Percentiles rank a stretch among this genome's conserved stretches.
Evolutionary conservation across 1,139 yeast species (phyloP).

Genomic region (Taphrina confusa): DNA sequence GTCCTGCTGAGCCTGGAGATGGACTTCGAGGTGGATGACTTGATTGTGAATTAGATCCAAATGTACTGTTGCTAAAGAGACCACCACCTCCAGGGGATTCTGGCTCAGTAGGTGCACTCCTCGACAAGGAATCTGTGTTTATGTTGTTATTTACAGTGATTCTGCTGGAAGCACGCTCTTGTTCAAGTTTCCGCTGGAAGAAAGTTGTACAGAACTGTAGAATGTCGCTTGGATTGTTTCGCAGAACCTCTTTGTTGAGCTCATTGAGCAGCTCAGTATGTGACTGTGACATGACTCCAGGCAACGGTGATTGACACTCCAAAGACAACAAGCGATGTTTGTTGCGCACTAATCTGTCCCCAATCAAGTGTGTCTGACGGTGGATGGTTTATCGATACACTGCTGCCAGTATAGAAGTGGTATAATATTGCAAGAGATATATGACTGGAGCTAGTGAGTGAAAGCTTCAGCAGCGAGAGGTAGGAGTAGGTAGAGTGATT

Average conservation of each 20-base stretch:
- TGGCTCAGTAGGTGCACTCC: slow-evolving; percentile 72
- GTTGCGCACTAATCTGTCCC: too few relatives aligned
- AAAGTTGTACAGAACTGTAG: slow-evolving; percentile 72
- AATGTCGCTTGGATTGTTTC: slow-evolving; percentile 65
- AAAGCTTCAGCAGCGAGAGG: neutral
- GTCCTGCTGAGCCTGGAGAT: slow-evolving; percentile 51
- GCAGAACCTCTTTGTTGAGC: slow-evolving; percentile 62
- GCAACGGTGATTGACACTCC: too few relatives aligned
- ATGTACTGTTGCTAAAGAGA: neutral
- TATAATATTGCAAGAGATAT: too few relatives aligned
- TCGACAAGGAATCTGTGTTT: slow-evolving; percentile 54
- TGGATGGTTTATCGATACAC: too few relatives aligned
- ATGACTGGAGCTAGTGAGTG: neutral
- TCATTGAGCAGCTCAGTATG: slow-evolving; percentile 60
- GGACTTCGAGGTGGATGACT: slow-evolving; percentile 4
- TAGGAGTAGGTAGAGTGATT: neutral
- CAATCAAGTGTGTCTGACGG: too few relatives aligned
- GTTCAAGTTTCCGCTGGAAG: slow-evolving; percentile 61
- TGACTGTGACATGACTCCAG: slow-evolving; percentile 50
- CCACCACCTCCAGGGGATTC: slow-evolving; percentile 43
- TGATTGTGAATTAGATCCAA: neutral
- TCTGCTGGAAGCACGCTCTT: slow-evolving; percentile 51
- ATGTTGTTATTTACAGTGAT: slow-evolving; percentile 43
- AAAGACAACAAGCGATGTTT: too few relatives aligned
- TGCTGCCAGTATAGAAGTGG: too few relatives aligned